These are phyloP conservation scores for Fusarium transvaalense DNA, from an alignment of 2,329 filamentous ascomycete genomes.

Conservation along the genomic window DNA sequence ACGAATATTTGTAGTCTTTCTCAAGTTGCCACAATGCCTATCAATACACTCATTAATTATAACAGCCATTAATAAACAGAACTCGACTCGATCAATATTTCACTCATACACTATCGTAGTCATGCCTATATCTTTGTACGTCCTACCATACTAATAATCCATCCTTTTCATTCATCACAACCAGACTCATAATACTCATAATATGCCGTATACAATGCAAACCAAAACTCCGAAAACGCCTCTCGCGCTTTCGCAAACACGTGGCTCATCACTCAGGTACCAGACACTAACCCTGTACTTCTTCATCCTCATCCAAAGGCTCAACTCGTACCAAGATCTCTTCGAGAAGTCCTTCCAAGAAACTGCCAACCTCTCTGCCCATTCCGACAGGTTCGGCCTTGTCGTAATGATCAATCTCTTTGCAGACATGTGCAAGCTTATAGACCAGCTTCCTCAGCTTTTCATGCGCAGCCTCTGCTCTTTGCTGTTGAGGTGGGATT, in stretches of 20 bases:
- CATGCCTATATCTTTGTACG: conserved; percentile 19
- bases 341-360: conserved; percentile 91
- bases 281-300: conserved; percentile 34
- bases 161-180: conserved; percentile 23
- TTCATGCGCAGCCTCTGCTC: conserved; percentile 80
- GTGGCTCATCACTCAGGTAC: background rate
- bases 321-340: conserved; percentile 94
- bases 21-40: too few species aligned
- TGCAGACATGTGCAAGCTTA: conserved; percentile 85
- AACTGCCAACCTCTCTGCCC: conserved; percentile 89
- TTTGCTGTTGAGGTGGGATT: conserved; percentile 73
- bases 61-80: background rate
- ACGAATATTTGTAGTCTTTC: too few species aligned
- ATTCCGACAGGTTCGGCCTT: conserved; percentile 89
- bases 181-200: conserved; percentile 29
- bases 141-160: conserved; percentile 11
- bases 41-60: too few species aligned
- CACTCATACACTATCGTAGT: conserved; percentile 12
- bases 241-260: conserved; percentile 13
- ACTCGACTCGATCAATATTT: conserved; percentile 5
- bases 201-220: conserved; percentile 35
- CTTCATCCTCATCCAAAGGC: conserved; percentile 81
- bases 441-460: conserved; percentile 83
- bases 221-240: conserved; percentile 34
- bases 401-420: conserved; percentile 91